Base-by-base conservation (phyloP, 768 basidiomycete species). In the Phlegmacium glaucopus region DNA sequence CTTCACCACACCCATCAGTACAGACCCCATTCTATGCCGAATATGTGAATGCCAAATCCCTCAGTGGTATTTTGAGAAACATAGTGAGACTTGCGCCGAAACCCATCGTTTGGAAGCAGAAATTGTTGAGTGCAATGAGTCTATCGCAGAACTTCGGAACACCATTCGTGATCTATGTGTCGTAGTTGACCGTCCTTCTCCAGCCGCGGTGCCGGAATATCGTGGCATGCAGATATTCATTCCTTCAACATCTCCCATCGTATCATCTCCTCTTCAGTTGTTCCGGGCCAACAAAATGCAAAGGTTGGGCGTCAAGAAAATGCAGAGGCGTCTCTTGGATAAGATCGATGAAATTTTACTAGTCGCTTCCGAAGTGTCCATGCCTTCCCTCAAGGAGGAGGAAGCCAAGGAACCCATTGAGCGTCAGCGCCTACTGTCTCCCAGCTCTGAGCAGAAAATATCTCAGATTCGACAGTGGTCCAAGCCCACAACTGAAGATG, bases 31-130 rank as follows among this genome's bases (percentile, higher is more conserved):
- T 42, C 77, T 99, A 16, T 98, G 96, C 70, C 89, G 96, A 26
- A 99, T 99, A 52, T 99, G 96, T 74, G 96, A 99, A 69, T 84
- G 88, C 61, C 85, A 89, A 56, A 89, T 98, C 48, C 94, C 95
- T 2, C 90, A 95, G 51, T 99, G 96, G 96, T 99, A 94, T 72
- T 99, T 99, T 64, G 96, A 98, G 72, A 98, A 97, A 72, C 96
- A 99, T 72, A 98, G 93, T 78, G 96, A 99, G 69, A 98, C 94
- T 9, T 99, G 96, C 58, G 91, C 83, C 55, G 95, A 97, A 69
- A 86, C 90, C 3, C 96, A 99, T 68, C 85, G 91, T 38, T 76
- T 99, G 51, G 96, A 99, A 67, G 93, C 94, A 13, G 94, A 96
- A 66, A 94, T 98, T 54, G 70, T 78, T 32, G 90, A 93, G 60